Conservation (phyloP, 192 early-diverging fungal species). For the Podila epigama region DNA sequence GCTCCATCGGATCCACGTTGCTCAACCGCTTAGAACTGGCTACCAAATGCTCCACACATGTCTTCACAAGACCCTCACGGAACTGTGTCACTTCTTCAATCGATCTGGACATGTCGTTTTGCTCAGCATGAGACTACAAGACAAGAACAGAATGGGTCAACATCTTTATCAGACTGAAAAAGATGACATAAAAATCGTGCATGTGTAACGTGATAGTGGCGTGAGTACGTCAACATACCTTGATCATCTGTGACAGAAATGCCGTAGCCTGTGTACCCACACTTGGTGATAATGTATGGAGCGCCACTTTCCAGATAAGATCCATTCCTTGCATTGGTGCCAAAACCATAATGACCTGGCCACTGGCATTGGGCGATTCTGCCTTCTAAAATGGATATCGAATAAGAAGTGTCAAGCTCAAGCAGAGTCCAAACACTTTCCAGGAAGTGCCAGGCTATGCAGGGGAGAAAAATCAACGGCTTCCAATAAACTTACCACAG, state of each 20-base stretch:
- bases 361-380: slow-evolving; percentile 2
- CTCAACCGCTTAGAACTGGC: slow-evolving; percentile 24
- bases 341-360: slow-evolving; percentile 27
- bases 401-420: no score
- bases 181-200: no score
- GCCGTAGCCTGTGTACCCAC: slow-evolving; percentile 50
- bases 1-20: slow-evolving; percentile 11
- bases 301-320: slow-evolving; percentile 55
- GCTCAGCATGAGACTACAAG: slow-evolving; percentile 22
- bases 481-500: slow-evolving; percentile 33
- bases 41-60: slow-evolving; percentile 50
- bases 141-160: neutral
- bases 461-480: no score
- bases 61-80: slow-evolving; percentile 51
- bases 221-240: no score
- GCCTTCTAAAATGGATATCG: slow-evolving; percentile 4
- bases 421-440: no score
- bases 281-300: slow-evolving; percentile 31
- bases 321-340: slow-evolving; percentile 50
- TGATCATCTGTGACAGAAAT: slow-evolving; percentile 36
- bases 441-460: no score
- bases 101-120: slow-evolving; percentile 15
- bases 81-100: slow-evolving; percentile 23
- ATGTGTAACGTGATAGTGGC: no score
- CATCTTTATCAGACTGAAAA: no score